Conservation (phyloP, 805 yeast genomes). For the Sugiyamaella marilandica region DNA sequence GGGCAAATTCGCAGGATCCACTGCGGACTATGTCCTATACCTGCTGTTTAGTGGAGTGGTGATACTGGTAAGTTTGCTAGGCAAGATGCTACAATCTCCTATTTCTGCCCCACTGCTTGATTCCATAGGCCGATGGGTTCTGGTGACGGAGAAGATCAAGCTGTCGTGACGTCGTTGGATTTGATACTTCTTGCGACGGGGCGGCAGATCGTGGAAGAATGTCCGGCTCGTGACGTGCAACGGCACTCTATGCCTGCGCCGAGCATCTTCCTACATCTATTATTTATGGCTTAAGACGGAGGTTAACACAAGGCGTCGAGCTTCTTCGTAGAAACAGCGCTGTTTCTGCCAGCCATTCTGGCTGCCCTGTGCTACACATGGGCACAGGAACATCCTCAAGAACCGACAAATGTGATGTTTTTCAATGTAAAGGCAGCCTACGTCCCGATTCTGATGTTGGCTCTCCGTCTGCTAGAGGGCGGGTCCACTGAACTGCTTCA, state of each 20-base stretch:
- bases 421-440: conserved; percentile 30
- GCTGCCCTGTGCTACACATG: conserved; percentile 36
- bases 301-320: conserved; percentile 12
- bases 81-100: conserved; percentile 23
- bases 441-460: conserved; percentile 32
- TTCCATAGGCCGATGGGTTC: conserved; percentile 30
- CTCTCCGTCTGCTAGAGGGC: conserved; percentile 25
- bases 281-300: conserved; percentile 12
- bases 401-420: conserved; percentile 27
- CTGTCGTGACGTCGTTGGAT: conserved; percentile 17
- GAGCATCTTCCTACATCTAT: conserved; percentile 10
- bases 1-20: conserved; percentile 16
- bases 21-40: conserved; percentile 26
- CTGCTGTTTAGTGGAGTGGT: conserved; percentile 19
- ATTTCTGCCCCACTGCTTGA: conserved; percentile 33
- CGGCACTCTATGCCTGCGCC: not conserved
- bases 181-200: conserved; percentile 22
- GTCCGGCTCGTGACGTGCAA: conserved; percentile 8
- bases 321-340: conserved; percentile 18
- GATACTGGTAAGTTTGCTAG: conserved; percentile 21
- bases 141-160: conserved; percentile 35
- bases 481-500: conserved; percentile 26
- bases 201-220: conserved; percentile 21
- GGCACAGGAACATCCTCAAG: conserved; percentile 34
- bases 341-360: conserved; percentile 27